phyloP scores from a whole-genome alignment of 2,329 filamentous ascomycete species.

The Nemania sp. region DNA sequence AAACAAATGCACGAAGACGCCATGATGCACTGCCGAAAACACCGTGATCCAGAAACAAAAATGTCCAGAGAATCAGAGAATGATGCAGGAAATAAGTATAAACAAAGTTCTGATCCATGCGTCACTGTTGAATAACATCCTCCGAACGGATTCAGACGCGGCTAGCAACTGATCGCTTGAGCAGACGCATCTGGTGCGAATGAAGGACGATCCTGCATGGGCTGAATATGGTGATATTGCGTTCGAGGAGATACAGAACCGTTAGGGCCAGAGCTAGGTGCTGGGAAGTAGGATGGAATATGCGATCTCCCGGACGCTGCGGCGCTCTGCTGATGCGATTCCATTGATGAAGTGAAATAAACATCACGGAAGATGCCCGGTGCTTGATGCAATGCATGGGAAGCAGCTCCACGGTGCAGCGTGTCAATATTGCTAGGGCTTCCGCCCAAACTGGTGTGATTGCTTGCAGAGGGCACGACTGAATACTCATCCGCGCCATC shows the following conservation, averaged over 20 bases:
- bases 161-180: slow-evolving; percentile 51
- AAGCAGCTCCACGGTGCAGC: slow-evolving; percentile 44
- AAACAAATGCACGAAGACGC: slow-evolving; percentile 17
- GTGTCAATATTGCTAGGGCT: slow-evolving; percentile 44
- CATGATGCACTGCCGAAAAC: slow-evolving; percentile 21
- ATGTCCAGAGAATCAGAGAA: slow-evolving; percentile 9
- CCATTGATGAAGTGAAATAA: slow-evolving; percentile 39
- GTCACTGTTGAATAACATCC: background rate
- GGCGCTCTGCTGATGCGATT: slow-evolving; percentile 39
- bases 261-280: slow-evolving; percentile 46
- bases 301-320: slow-evolving; percentile 33
- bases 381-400: slow-evolving; percentile 48
- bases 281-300: slow-evolving; percentile 46
- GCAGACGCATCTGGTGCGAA: slow-evolving; percentile 52
- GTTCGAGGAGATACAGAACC: slow-evolving; percentile 26
- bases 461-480: slow-evolving; percentile 41
- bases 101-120: background rate
- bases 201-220: slow-evolving; percentile 52
- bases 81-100: background rate
- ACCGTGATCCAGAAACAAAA: slow-evolving; percentile 14
- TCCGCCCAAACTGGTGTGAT: slow-evolving; percentile 42
- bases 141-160: background rate
- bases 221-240: slow-evolving; percentile 43
- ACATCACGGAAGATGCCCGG: slow-evolving; percentile 42
- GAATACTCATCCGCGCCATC: slow-evolving; percentile 47